Evolutionary conservation across 2,329 filamentous ascomycete species (phyloP).

Genomic region (Sporothrix variecibatus): DNA sequence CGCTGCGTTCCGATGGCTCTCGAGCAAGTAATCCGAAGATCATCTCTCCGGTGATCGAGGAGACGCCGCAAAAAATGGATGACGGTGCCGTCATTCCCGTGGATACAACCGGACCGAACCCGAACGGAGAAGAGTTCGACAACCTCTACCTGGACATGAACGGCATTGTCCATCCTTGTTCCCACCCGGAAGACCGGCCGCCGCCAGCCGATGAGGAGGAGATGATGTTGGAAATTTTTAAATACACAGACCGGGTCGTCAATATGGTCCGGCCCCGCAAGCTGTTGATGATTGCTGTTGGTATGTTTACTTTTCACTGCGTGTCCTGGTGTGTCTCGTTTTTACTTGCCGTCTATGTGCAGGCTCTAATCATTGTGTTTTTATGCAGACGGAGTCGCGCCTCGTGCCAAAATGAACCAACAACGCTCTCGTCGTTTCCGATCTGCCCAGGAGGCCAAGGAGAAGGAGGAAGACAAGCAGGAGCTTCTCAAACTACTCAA

Average conservation of each 20-base stretch:
- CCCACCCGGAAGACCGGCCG: slow-evolving; percentile 91
- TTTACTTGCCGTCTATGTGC: too few species aligned
- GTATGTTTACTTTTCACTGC: slow-evolving; percentile 52
- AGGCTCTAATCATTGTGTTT: not conserved
- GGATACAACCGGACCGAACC: slow-evolving; percentile 81
- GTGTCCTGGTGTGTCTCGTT: not conserved
- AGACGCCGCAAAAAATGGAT: slow-evolving; percentile 73
- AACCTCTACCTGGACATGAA: slow-evolving; percentile 99
- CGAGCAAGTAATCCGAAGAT: slow-evolving; percentile 98
- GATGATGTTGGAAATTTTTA: slow-evolving; percentile 99
- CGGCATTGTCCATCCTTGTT: slow-evolving; percentile 98
- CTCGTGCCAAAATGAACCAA: slow-evolving; percentile 99
- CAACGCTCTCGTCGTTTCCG: slow-evolving; percentile 95
- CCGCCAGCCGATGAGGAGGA: slow-evolving; percentile 93
- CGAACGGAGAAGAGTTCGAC: slow-evolving; percentile 96
- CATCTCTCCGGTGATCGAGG: slow-evolving; percentile 86
- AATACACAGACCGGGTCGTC: slow-evolving; percentile 96
- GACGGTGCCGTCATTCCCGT: slow-evolving; percentile 84
- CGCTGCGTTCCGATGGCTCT: slow-evolving; percentile 94
- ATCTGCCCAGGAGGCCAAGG: slow-evolving; percentile 88
- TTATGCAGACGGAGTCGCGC: slow-evolving; percentile 82
- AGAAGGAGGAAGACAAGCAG: slow-evolving; percentile 89
- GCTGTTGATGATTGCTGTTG: slow-evolving; percentile 94
- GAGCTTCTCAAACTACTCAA: slow-evolving; percentile 84
- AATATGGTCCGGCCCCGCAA: slow-evolving; percentile 98